Conservation (phyloP, 202 grass and related monocot genomes). For the Carex arenaria region DNA sequence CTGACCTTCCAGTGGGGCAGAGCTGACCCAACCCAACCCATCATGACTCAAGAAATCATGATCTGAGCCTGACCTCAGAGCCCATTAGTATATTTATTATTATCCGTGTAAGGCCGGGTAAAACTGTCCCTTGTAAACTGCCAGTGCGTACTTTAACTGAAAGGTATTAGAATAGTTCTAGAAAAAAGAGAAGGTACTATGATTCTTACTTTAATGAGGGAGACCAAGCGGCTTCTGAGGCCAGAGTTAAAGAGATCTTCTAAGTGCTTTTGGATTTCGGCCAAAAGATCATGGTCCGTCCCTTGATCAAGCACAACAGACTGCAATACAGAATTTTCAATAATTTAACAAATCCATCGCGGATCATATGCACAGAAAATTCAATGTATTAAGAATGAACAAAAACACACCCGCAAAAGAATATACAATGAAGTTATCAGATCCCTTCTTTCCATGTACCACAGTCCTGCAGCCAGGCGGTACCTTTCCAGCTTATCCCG, state of each 20-base stretch:
- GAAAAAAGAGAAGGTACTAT: not conserved
- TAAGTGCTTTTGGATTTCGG: constrained; percentile 70
- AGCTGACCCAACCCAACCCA: not conserved
- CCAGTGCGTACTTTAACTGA: not conserved
- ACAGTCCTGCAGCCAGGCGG: constrained; percentile 81
- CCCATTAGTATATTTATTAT: not conserved
- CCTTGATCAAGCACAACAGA: constrained; percentile 92
- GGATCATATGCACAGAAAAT: constrained; percentile 11
- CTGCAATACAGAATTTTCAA: constrained; percentile 37
- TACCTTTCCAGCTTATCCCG: constrained; percentile 87
- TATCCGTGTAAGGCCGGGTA: not conserved
- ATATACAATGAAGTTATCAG: constrained; percentile 92
- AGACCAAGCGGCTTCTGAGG: constrained; percentile 59
- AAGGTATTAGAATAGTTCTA: not conserved
- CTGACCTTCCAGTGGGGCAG: not conserved
- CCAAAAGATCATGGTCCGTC: constrained; percentile 75
- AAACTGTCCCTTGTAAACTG: not conserved
- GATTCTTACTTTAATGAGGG: constrained; percentile 71
- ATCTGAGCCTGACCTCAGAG: not conserved
- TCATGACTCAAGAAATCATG: not conserved
- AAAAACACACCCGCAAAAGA: constrained; percentile 65
- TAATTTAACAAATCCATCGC: not conserved
- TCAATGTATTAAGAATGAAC: not conserved
- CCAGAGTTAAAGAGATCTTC: constrained; percentile 78
- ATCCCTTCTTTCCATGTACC: constrained; percentile 99